Evolutionary conservation across 208 protist species (phyloP).

Genomic region (Trypanosoma conorhini): DNA sequence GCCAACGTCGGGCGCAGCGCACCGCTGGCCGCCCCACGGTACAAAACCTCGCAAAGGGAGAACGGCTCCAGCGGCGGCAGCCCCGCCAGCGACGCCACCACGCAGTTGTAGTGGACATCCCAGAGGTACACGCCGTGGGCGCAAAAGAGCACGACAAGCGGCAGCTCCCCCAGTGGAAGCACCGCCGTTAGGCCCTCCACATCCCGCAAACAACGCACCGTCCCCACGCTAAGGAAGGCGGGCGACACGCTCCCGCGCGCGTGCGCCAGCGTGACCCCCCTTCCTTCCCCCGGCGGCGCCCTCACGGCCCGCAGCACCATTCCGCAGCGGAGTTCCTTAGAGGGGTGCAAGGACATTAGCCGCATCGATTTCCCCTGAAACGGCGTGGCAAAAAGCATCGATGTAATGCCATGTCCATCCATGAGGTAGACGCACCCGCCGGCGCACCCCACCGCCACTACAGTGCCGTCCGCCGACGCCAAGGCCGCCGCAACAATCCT

Average conservation of each 20-base stretch:
- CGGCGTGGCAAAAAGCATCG: constrained; percentile 4
- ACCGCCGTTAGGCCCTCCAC: constrained; percentile 9
- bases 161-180: constrained; percentile 19
- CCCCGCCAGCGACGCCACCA: constrained; percentile 13
- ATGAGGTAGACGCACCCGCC: constrained; percentile 23
- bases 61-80: constrained; percentile 22
- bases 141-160: constrained; percentile 22
- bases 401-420: constrained; percentile 20
- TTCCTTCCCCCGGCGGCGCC: background rate
- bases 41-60: background rate
- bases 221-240: constrained; percentile 6
- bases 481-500: constrained; percentile 12
- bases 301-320: constrained; percentile 2
- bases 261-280: constrained; percentile 10
- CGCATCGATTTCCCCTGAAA: background rate
- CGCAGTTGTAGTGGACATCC: constrained; percentile 27
- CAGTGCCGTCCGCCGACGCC: constrained; percentile 5
- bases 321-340: background rate
- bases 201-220: constrained; percentile 10
- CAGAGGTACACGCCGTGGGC: constrained; percentile 22
- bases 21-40: background rate
- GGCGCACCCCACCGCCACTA: constrained; percentile 17
- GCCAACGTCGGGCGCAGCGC: background rate
- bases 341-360: background rate
- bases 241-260: constrained; percentile 1